Conservation (phyloP, 1,284 basidiomycete species). For the Naganishia sp. region DNA sequence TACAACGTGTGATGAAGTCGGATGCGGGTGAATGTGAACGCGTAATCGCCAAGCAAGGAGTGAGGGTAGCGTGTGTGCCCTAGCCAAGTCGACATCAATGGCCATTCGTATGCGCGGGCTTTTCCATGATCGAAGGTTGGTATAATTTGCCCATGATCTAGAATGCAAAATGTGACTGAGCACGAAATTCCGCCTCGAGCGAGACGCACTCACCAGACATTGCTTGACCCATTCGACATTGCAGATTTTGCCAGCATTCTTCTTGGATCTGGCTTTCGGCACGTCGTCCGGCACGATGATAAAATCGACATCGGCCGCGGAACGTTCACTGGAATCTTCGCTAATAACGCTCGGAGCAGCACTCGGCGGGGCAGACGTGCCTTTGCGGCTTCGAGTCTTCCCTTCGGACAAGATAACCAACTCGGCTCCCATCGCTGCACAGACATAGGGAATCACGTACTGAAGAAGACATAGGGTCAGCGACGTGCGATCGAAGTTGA, state of each 20-base stretch:
- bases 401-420: slow-evolving; percentile 1
- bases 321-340: slow-evolving; percentile 8
- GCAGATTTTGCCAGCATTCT: slow-evolving; percentile 5
- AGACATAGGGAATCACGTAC: slow-evolving; percentile 25
- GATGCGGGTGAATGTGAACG: background rate
- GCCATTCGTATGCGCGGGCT: background rate
- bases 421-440: slow-evolving; percentile 26
- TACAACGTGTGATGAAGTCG: background rate
- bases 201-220: slow-evolving; percentile 23
- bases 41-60: background rate
- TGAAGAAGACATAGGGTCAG: background rate
- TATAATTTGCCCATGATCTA: slow-evolving; percentile 31
- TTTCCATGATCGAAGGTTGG: slow-evolving; percentile 19
- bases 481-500: background rate
- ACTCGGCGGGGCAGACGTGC: slow-evolving; percentile 12
- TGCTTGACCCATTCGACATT: slow-evolving; percentile 34
- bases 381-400: slow-evolving; percentile 6
- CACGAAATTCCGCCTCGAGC: background rate
- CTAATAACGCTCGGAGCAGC: slow-evolving; percentile 3
- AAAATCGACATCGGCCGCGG: slow-evolving; percentile 12
- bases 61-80: background rate
- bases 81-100: too few species aligned
- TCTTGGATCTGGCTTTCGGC: slow-evolving; percentile 2
- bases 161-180: background rate
- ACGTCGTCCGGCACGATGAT: slow-evolving; percentile 15